These are phyloP conservation scores for Phytophthora quininea DNA, from an alignment of 352 stramenopile genomes.

Conservation along the genomic window DNA sequence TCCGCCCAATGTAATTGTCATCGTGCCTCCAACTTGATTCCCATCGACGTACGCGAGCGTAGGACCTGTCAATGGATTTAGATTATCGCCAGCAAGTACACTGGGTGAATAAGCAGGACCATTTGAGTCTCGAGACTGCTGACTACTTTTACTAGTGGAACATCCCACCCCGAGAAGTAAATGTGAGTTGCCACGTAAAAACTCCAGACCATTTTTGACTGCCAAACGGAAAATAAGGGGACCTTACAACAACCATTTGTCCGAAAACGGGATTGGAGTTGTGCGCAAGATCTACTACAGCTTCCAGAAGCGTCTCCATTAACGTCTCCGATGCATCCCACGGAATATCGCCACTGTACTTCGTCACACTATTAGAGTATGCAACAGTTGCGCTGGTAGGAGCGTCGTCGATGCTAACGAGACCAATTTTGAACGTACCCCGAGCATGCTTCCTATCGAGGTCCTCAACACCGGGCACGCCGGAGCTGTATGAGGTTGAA, in stretches of 20 bases:
- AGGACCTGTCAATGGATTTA: conserved; percentile 45
- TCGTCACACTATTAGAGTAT: neutral
- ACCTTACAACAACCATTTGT: conserved; percentile 78
- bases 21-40: conserved; percentile 91
- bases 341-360: conserved; percentile 41
- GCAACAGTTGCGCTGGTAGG: conserved; percentile 29
- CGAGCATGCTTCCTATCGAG: conserved; percentile 68
- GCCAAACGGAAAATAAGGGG: conserved; percentile 79
- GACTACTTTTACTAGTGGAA: conserved; percentile 74
- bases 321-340: conserved; percentile 81
- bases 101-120: conserved; percentile 25
- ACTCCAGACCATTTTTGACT: conserved; percentile 91
- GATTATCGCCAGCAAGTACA: conserved; percentile 58
- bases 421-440: conserved; percentile 63
- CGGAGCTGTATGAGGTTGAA: conserved; percentile 21
- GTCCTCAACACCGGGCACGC: conserved; percentile 46
- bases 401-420: conserved; percentile 50
- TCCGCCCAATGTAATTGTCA: conserved; percentile 60
- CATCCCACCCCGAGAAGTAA: conserved; percentile 82
- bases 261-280: conserved; percentile 82
- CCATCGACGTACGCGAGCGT: conserved; percentile 76
- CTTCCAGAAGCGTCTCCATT: conserved; percentile 62
- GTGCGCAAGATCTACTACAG: conserved; percentile 28
- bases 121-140: conserved; percentile 21
- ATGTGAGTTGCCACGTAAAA: conserved; percentile 95